Base-by-base conservation (phyloP, 257 asterid genomes). In the Solanum medicagineum region DNA sequence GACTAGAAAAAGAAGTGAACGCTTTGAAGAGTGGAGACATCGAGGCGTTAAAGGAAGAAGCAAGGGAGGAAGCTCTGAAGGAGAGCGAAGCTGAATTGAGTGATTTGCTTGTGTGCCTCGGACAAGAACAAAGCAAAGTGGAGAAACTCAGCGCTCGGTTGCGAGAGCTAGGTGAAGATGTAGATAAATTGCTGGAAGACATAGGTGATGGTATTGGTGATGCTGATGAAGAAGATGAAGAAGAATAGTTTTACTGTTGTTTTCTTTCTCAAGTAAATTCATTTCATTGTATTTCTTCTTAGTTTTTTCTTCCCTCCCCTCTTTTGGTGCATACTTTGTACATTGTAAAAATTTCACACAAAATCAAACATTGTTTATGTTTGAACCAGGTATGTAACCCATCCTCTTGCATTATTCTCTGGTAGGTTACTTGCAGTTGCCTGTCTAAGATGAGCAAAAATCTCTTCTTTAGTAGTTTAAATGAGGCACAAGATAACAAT, bases 111-210 rank as follows among this genome's bases (percentile, higher is more conserved):
- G 99, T 96, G 60, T 96, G 99, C 80, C 97, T 96, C 5, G 99
- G 99, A 84, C 99, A 96, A 89, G 99, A 96, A 80, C 99, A 96
- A 89, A 96, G 96, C 89, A 96, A 92, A 90, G 98, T 92, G 85
- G 98, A 96, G 88, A 95, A 86, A 88, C 98, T 96, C 13, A 89
- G 95, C 68, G 89, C 88, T 57, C 92, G 92, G 87, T 86, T 96
- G n/a, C 42, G 82, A 60, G 98, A 96, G 81, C 83, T 96, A 85
- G 98, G 98, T 51, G 98, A 89, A 85, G 97, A 96, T 86, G 97
- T 94, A 0, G 98, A 93, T 45, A 84, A 85, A 63, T 88, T 96
- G 90, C 90, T 94, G 29, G 96, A 94, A 85, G 96, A 92, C 59
- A 85, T 94, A 36, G 98, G 97, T 44, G 98, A 95, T 40, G 96